A percentile compares a stretch with the other conserved stretches of the same genome.
Evolutionary conservation across 257 asterid species (phyloP).

Genomic region (Cordia subcordata): DNA sequence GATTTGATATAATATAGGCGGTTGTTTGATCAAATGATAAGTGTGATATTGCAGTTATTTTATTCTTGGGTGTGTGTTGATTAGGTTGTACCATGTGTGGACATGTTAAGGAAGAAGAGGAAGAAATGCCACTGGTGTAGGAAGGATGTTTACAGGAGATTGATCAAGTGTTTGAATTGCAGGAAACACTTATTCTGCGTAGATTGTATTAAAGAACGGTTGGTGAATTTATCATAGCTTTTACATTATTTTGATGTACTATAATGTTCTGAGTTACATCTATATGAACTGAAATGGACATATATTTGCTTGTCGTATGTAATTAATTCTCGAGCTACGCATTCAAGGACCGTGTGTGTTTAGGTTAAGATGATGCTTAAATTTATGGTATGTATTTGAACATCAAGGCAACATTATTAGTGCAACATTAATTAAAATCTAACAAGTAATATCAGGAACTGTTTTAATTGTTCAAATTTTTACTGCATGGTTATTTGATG

Average conservation of each 20-base stretch:
- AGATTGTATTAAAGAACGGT: slow-evolving; percentile 79
- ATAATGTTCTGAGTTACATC: not conserved
- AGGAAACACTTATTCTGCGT: slow-evolving; percentile 75
- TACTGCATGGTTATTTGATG: too few species aligned
- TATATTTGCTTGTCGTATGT: too few species aligned
- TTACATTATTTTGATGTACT: not conserved
- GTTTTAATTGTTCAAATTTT: too few species aligned
- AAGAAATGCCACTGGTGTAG: slow-evolving; percentile 96
- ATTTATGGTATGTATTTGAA: too few species aligned
- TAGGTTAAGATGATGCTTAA: too few species aligned
- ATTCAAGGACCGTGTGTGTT: too few species aligned
- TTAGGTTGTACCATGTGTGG: slow-evolving; percentile 67
- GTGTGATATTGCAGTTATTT: not conserved
- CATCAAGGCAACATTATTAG: too few species aligned
- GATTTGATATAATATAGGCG: not conserved
- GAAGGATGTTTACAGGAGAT: slow-evolving; percentile 33
- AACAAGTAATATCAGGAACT: too few species aligned
- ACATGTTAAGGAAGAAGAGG: slow-evolving; percentile 42
- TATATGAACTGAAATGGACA: too few species aligned
- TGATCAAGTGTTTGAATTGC: slow-evolving; percentile 78
- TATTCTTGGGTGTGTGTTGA: not conserved
- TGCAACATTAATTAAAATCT: too few species aligned
- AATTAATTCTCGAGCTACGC: too few species aligned
- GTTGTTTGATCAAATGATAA: not conserved
- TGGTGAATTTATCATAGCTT: slow-evolving; percentile 5